Percentiles rank a stretch among this genome's conserved stretches.
Conservation (phyloP, 768 basidiomycete genomes). For the Rhodotorula paludigena region DNA sequence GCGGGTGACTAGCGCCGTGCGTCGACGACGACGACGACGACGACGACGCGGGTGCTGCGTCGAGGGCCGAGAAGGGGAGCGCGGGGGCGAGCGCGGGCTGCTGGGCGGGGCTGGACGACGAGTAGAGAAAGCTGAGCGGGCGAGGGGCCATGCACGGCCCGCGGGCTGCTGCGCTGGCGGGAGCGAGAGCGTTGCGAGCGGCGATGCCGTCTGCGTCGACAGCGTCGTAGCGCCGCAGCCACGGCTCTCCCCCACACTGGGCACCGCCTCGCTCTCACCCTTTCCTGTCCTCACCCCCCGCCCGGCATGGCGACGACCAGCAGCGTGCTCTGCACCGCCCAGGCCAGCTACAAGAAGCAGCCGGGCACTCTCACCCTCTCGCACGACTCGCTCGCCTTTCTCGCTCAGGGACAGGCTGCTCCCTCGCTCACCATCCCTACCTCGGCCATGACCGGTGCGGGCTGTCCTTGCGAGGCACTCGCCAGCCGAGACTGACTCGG, state of each 20-base stretch:
- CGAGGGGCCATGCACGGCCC: no score
- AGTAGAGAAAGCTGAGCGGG: no score
- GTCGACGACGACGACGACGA: no score
- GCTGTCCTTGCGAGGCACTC: slow-evolving; percentile 26
- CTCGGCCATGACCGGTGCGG: slow-evolving; percentile 57
- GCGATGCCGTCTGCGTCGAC: no score
- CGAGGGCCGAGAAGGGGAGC: neutral
- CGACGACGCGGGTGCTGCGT: neutral
- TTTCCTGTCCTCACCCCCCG: neutral
- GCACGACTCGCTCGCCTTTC: slow-evolving; percentile 66
- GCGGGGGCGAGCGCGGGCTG: neutral
- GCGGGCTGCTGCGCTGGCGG: no score
- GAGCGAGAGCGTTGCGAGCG: no score
- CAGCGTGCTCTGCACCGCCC: neutral
- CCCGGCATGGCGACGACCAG: neutral
- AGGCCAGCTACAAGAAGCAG: slow-evolving; percentile 69
- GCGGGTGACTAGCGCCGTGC: neutral
- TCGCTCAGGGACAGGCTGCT: slow-evolving; percentile 59
- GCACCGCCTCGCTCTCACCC: neutral
- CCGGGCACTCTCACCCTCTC: slow-evolving; percentile 68
- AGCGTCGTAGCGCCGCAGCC: no score
- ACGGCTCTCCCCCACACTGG: no score
- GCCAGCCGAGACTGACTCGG: slow-evolving; percentile 12
- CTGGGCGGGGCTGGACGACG: neutral
- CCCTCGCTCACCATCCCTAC: slow-evolving; percentile 62